Evolutionary conservation across 441 rosid species (phyloP).

Genomic region (Corymbia citriodora): DNA sequence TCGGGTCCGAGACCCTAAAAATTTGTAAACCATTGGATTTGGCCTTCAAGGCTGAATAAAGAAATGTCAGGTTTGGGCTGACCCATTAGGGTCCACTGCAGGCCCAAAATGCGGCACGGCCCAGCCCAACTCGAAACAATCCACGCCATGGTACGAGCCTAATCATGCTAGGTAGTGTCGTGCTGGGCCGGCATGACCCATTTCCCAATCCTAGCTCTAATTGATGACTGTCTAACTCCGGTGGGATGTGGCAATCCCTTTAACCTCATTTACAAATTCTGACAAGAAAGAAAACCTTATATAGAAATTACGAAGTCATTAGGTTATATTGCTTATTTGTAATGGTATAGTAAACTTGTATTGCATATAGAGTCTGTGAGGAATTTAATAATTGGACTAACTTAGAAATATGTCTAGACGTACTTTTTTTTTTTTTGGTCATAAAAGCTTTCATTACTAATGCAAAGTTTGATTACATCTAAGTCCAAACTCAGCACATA

Average conservation of each 20-base stretch:
- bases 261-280: background rate
- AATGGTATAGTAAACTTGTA: background rate
- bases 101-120: accelerated
- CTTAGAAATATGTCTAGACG: background rate
- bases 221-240: background rate
- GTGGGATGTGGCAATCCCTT: background rate
- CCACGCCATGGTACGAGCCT: background rate
- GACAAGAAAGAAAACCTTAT: no score
- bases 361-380: background rate
- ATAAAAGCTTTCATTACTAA: no score
- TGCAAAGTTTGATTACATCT: no score
- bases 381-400: background rate
- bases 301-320: background rate
- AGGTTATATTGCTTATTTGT: background rate
- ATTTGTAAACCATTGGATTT: background rate
- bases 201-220: background rate
- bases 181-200: background rate
- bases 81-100: background rate
- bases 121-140: background rate
- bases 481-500: no score
- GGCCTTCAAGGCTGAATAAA: background rate
- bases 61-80: background rate
- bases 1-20: background rate
- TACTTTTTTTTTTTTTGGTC: no score
- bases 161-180: background rate